Conservation (phyloP, 805 yeast genomes). For the Wickerhamomyces silvicola region DNA sequence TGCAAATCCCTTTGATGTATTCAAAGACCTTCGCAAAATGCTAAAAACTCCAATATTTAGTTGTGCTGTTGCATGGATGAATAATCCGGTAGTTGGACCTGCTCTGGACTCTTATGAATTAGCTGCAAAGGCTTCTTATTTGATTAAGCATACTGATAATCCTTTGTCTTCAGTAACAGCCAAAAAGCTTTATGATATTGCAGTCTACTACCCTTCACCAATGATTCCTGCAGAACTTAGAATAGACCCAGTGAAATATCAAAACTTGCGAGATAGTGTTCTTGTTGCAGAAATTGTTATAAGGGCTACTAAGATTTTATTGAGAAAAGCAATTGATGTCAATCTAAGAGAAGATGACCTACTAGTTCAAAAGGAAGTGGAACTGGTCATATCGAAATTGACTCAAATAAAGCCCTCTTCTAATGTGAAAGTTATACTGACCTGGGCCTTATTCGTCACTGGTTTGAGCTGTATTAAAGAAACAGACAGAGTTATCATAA, state of each 20-base stretch:
- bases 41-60: constrained; percentile 31
- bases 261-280: constrained; percentile 13
- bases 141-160: constrained; percentile 12
- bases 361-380: constrained; percentile 10
- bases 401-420: constrained; percentile 5
- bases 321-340: constrained; percentile 11
- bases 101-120: constrained; percentile 29
- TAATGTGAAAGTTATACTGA: constrained; percentile 6
- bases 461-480: constrained; percentile 9
- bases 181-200: constrained; percentile 11
- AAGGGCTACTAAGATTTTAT: constrained; percentile 13
- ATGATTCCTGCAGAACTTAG: constrained; percentile 15
- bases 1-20: constrained; percentile 38
- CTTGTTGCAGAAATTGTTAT: constrained; percentile 14
- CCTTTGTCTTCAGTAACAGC: constrained; percentile 7
- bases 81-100: constrained; percentile 35
- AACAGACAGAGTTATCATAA: constrained; percentile 7
- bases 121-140: constrained; percentile 30
- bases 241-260: constrained; percentile 6
- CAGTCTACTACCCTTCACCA: constrained; percentile 13
- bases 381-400: constrained; percentile 3
- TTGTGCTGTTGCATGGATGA: constrained; percentile 36
- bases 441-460: constrained; percentile 14
- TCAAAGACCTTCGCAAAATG: constrained; percentile 25
- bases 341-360: constrained; percentile 3